Evolutionary conservation across 192 early-diverging fungal species (phyloP), one percentile per base, ranked within the genome.

Genomic region (Chytriomyces sp.): DNA sequence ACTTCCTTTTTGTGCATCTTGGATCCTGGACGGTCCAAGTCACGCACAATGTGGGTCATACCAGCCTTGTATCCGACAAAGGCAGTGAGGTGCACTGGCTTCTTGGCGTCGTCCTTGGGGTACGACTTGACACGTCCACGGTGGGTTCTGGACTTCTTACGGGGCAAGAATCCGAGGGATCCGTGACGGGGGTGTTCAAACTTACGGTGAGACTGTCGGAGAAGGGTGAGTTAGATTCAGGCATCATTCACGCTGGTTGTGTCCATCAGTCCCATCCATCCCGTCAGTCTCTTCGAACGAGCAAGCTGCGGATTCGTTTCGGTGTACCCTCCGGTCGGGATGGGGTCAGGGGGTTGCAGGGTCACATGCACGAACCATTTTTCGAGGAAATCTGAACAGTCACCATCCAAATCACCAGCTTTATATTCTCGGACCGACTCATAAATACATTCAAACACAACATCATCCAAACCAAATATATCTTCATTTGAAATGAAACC

Each of bases 1-100:
- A 99, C 90, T 88, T 99, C 98, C 94, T 98, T 98, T 94, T 98
- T 99, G 92, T 99, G 93, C 90, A 96, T 93, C 93, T 99, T 99
- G 86, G 97, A 96, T 69, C 94, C 95, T 73, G 98, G 97, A 85
- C 98, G 94, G 84, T 98, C 96, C 70, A 99, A 84, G 89, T 99
- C 98, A 78, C 98, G 96, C 78, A 99, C 98, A 87, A 99, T 91
- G 89, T 99, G 96, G 82, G 96, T 98, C 98, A 99, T 99, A 86
- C 98, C 98, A 60, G 98, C 98, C 95, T 99, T 99, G 93, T 99
- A 99, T 75, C 94, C 97, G 82, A 99, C 89, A 91, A 97, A 99
- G 84, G 98, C 98, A 45, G 98, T 98, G 86, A 98, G 90, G 88
- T 98, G 96, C 77, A 97, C 96, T 64, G 95, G 91, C 89, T 95